Evolutionary conservation across 2,329 filamentous ascomycete species (phyloP).

Genomic region (Arthroderma sp.): DNA sequence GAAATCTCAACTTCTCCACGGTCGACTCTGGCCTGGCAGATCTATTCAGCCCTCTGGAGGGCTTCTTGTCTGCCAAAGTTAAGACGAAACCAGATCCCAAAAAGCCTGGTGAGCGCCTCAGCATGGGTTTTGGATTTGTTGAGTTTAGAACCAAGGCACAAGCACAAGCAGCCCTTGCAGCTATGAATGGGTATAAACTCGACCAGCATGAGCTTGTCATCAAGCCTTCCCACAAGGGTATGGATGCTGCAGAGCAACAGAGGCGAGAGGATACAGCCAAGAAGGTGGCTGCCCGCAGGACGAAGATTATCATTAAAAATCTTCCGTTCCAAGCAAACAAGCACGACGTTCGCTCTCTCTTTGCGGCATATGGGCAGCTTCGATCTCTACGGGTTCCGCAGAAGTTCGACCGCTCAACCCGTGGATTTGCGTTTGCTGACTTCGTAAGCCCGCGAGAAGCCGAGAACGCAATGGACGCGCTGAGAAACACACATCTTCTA

Average conservation of each 20-base stretch:
- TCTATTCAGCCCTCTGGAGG: slow-evolving; percentile 66
- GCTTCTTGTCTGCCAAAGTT: slow-evolving; percentile 77
- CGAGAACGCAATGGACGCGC: slow-evolving; percentile 74
- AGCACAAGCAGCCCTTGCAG: slow-evolving; percentile 63
- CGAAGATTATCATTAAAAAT: slow-evolving; percentile 97
- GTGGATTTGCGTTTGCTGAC: slow-evolving; percentile 94
- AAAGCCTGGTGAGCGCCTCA: slow-evolving; percentile 71
- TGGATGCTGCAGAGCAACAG: slow-evolving; percentile 17
- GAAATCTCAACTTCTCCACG: slow-evolving; percentile 87
- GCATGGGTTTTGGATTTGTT: slow-evolving; percentile 94
- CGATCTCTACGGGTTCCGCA: slow-evolving; percentile 86
- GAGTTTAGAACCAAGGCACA: slow-evolving; percentile 70
- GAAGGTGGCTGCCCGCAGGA: slow-evolving; percentile 61
- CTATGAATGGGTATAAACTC: slow-evolving; percentile 83
- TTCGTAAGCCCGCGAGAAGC: slow-evolving; percentile 88
- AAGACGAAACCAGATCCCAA: slow-evolving; percentile 94
- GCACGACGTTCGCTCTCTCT: slow-evolving; percentile 76
- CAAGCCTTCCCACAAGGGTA: slow-evolving; percentile 67
- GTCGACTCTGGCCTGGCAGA: slow-evolving; percentile 63
- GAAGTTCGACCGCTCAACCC: slow-evolving; percentile 78
- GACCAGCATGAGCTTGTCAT: slow-evolving; percentile 77
- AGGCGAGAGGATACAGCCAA: slow-evolving; percentile 70
- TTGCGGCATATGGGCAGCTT: slow-evolving; percentile 82
- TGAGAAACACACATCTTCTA: slow-evolving; percentile 85
- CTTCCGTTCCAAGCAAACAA: slow-evolving; percentile 90